Conservation (phyloP, 179 eudicot genomes). For the Pouteria campechiana region DNA sequence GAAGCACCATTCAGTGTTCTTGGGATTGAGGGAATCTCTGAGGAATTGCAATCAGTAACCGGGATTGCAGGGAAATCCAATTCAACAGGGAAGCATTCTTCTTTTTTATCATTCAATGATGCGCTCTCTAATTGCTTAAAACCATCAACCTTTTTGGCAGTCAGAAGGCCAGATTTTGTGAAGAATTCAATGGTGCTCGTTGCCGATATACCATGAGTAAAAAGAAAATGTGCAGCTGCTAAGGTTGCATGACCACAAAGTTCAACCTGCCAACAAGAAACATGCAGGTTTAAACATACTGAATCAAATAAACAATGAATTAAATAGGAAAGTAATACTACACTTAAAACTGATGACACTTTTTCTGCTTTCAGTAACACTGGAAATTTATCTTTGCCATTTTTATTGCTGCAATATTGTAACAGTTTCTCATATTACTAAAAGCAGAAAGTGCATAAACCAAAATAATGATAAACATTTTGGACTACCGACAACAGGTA, state of each 20-base stretch:
- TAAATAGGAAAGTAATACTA: no score
- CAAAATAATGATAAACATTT: no score
- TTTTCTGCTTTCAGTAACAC: no score
- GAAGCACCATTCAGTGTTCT: conserved; percentile 23
- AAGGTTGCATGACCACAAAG: conserved; percentile 82
- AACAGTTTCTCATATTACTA: no score
- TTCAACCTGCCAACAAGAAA: conserved; percentile 39
- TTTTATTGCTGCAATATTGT: no score
- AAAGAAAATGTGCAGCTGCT: conserved; percentile 69
- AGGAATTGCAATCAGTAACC: conserved; percentile 15
- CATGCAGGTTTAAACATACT: no score
- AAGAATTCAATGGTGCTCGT: conserved; percentile 35
- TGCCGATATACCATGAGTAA: conserved; percentile 34
- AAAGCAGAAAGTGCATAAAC: no score
- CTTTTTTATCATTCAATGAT: conserved; percentile 11
- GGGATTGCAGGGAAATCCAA: conserved; percentile 50
- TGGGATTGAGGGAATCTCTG: conserved; percentile 21
- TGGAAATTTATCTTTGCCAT: no score
- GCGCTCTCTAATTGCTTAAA: no score
- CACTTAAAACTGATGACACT: no score
- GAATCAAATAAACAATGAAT: no score
- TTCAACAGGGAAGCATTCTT: conserved; percentile 24
- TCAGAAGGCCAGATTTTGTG: conserved; percentile 55
- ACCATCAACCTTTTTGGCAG: conserved; percentile 39
- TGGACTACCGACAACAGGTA: no score